A percentile compares a stretch with the other conserved stretches of the same genome.
phyloP scores from a whole-genome alignment of 1,284 basidiomycete species.

The Trichosporon asahii region DNA sequence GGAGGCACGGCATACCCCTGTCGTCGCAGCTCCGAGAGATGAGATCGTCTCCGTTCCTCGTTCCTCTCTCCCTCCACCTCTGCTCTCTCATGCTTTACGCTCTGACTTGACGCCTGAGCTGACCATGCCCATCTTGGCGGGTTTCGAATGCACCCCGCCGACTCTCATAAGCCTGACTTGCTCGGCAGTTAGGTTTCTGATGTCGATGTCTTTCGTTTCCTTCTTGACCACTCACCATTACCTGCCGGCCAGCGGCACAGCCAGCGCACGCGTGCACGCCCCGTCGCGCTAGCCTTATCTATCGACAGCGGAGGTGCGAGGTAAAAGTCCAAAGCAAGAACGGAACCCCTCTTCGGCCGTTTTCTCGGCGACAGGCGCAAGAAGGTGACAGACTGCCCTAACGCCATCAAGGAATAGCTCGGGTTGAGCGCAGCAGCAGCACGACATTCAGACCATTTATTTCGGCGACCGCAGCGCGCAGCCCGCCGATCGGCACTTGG shows the following conservation, averaged over 20 bases:
- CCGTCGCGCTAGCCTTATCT: neutral
- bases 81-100: neutral
- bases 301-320: neutral
- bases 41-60: neutral
- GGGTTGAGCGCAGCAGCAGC: neutral
- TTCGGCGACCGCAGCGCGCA: neutral
- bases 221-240: neutral
- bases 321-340: too few species aligned
- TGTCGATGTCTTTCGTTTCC: neutral
- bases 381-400: neutral
- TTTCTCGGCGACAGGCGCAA: too few species aligned
- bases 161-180: neutral
- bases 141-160: neutral
- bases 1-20: neutral
- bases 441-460: neutral
- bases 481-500: neutral
- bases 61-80: neutral
- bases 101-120: too few species aligned
- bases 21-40: neutral
- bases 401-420: neutral
- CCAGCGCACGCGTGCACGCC: neutral
- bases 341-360: too few species aligned
- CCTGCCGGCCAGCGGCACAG: too few species aligned
- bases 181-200: neutral
- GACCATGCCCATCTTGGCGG: neutral